Percentiles rank a stretch among this genome's conserved stretches.
phyloP scores from a whole-genome alignment of 208 protist species.

The Wallacemonas rigidus region DNA sequence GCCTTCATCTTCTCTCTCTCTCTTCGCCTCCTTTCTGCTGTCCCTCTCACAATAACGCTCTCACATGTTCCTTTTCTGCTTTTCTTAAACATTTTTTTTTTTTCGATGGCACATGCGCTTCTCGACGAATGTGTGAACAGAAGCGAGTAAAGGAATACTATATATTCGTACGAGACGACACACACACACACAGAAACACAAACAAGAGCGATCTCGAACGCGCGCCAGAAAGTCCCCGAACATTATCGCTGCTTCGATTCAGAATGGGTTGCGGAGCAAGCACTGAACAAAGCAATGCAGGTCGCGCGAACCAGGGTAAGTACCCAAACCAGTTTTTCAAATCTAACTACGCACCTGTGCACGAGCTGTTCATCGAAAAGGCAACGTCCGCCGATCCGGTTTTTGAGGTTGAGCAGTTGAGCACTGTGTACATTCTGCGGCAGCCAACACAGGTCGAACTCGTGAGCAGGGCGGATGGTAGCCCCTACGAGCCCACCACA shows the following conservation, averaged over 20 bases:
- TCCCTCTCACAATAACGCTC: neutral
- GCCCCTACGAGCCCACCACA: neutral
- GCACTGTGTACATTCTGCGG: constrained; percentile 2
- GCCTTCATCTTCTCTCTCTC: neutral
- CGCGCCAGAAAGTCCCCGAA: no score
- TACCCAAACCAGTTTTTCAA: constrained; percentile 15
- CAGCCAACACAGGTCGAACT: constrained; percentile 5
- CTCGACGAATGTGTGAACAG: no score
- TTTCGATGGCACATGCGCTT: no score
- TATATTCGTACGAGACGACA: no score
- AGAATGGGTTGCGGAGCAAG: constrained; percentile 8
- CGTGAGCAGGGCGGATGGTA: neutral
- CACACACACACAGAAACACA: neutral
- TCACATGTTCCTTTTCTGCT: neutral
- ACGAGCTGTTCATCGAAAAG: neutral
- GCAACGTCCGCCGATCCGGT: neutral
- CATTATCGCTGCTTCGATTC: no score
- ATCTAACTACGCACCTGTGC: neutral
- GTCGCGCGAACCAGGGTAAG: neutral
- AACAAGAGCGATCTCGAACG: no score
- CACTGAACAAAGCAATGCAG: neutral
- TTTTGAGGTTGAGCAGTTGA: constrained; percentile 12
- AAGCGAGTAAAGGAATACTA: no score
- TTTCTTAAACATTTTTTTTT: neutral
- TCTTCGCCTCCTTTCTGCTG: neutral